Conservation (phyloP, 139 green algal species). For the Chlorella sp. region DNA sequence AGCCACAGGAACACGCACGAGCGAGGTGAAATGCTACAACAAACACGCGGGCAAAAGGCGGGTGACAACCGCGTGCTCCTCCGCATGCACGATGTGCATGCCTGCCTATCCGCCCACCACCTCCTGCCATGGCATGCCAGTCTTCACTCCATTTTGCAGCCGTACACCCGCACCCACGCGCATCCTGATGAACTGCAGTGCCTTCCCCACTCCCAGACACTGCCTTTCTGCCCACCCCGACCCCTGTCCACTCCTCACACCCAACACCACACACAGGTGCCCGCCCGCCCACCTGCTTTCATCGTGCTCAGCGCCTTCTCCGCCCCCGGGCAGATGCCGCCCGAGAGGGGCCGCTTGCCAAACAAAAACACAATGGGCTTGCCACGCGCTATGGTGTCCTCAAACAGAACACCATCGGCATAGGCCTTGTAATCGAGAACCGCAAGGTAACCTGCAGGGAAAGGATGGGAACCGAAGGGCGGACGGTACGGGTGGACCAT, state of each 20-base stretch:
- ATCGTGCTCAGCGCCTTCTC: conserved; percentile 83
- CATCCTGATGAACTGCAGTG: too few species aligned
- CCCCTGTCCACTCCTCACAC: background rate
- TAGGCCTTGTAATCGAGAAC: conserved; percentile 67
- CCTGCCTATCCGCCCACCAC: background rate
- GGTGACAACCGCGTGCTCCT: too few species aligned
- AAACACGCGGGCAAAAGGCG: background rate
- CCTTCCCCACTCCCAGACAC: too few species aligned
- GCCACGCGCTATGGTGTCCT: conserved; percentile 70
- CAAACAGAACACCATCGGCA: conserved; percentile 64
- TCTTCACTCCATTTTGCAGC: too few species aligned
- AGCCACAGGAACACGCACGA: background rate
- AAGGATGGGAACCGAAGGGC: background rate
- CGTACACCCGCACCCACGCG: too few species aligned
- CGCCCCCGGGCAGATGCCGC: conserved; percentile 72
- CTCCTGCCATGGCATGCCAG: too few species aligned
- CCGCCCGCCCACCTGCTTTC: conserved; percentile 53
- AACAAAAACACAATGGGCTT: conserved; percentile 89
- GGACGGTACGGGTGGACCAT: too few species aligned
- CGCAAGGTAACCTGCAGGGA: conserved; percentile 65
- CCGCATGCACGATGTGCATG: too few species aligned
- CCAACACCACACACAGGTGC: background rate
- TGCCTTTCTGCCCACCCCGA: background rate
- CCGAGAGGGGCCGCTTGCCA: conserved; percentile 76
- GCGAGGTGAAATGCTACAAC: too few species aligned